Evolutionary conservation across 176 grass and related monocot genomes (phyloP).

Genomic region (Cenchrus purpureus): DNA sequence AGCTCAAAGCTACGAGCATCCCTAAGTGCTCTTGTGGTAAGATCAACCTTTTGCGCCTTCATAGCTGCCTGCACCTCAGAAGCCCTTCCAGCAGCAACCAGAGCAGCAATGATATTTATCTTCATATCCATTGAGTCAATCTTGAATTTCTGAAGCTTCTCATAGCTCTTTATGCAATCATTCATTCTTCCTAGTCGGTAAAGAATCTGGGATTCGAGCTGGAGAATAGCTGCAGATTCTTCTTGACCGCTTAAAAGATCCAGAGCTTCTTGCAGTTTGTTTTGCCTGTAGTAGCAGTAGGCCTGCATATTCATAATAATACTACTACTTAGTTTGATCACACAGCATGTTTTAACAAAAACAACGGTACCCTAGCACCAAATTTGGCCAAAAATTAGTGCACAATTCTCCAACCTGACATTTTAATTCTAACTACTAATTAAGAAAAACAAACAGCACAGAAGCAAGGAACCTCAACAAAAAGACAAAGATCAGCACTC

Average conservation of each 20-base stretch:
- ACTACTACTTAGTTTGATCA: neutral
- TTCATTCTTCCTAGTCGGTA: conserved; percentile 60
- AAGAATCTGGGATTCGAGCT: conserved; percentile 60
- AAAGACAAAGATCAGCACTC: conserved; percentile 11
- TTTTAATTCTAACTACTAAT: conserved; percentile 11
- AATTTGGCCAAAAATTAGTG: conserved; percentile 5
- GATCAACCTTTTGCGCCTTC: conserved; percentile 74
- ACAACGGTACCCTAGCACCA: neutral
- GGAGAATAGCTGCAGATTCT: conserved; percentile 64
- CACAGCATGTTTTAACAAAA: conserved; percentile 11
- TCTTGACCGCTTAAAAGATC: conserved; percentile 66
- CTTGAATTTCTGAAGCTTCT: conserved; percentile 85
- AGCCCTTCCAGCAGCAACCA: conserved; percentile 78
- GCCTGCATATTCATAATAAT: conserved; percentile 54
- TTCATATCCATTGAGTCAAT: conserved; percentile 91
- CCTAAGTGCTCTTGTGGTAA: conserved; percentile 59
- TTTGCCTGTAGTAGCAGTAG: conserved; percentile 94
- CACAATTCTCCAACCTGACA: neutral
- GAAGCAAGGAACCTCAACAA: neutral
- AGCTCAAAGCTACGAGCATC: conserved; percentile 87
- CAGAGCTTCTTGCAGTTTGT: conserved; percentile 86
- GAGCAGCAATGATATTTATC: conserved; percentile 81
- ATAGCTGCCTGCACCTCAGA: conserved; percentile 79
- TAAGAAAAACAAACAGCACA: neutral
- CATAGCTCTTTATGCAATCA: conserved; percentile 85